Evolutionary conservation across 345 rosid genomes (phyloP).

Genomic region (Murraya koenigii): DNA sequence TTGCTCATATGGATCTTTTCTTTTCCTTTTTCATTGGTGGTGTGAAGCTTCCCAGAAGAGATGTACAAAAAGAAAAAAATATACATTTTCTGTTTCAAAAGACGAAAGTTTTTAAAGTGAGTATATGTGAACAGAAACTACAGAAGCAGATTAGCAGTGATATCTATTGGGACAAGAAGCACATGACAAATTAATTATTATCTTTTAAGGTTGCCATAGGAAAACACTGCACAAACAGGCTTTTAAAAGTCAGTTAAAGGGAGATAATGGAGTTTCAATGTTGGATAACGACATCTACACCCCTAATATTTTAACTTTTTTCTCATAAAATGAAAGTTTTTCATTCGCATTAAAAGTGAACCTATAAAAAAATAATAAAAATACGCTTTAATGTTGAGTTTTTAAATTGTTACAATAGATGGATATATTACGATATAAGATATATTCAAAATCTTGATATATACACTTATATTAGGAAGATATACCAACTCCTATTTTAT

Average conservation of each 20-base stretch:
- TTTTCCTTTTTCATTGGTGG: not conserved
- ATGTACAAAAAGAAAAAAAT: not conserved
- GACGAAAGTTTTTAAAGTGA: not conserved
- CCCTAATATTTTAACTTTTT: not conserved
- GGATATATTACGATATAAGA: no score
- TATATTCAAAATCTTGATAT: no score
- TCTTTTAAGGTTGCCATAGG: conserved; percentile 2
- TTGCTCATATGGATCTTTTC: not conserved
- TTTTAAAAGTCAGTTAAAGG: conserved; percentile 2
- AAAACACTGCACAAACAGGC: not conserved
- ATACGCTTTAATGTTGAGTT: no score
- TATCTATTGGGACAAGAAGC: not conserved
- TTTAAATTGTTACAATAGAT: no score
- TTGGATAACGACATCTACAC: not conserved
- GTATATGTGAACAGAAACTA: not conserved
- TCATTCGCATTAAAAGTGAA: not conserved
- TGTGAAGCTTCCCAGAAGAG: not conserved
- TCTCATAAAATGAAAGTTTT: not conserved
- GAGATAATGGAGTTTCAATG: not conserved
- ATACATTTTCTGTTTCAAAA: not conserved
- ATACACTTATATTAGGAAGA: no score
- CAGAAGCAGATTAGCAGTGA: not conserved
- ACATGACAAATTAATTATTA: not conserved
- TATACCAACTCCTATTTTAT: no score
- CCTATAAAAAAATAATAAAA: not conserved